Evolutionary conservation across 2,329 filamentous ascomycete species (phyloP).

Genomic region (Ceratocystis huliohia): DNA sequence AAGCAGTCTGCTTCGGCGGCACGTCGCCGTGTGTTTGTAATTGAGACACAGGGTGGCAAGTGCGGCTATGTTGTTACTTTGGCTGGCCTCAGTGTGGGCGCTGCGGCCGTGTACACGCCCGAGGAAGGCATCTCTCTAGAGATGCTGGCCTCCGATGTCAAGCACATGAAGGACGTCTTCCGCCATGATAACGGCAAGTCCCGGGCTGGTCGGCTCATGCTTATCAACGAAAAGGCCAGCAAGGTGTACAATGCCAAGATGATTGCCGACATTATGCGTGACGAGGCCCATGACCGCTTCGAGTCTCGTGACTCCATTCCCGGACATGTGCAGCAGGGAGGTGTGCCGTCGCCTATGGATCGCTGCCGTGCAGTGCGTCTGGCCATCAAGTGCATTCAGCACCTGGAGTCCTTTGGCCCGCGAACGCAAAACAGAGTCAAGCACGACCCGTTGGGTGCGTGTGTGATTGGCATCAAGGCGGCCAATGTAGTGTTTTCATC

Average conservation of each 20-base stretch:
- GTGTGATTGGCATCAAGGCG: constrained; percentile 86
- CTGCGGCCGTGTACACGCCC: constrained; percentile 86
- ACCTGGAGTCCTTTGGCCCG: constrained; percentile 66
- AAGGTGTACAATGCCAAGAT: constrained; percentile 83
- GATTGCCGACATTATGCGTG: constrained; percentile 88
- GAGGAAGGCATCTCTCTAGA: constrained; percentile 91
- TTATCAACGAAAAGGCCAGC: constrained; percentile 93
- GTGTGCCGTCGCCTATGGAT: constrained; percentile 90
- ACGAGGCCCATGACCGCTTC: constrained; percentile 83
- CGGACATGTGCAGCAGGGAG: constrained; percentile 88
- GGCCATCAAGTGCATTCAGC: constrained; percentile 87
- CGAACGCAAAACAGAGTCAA: constrained; percentile 55
- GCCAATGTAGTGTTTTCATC: constrained; percentile 78
- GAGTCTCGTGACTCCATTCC: constrained; percentile 85
- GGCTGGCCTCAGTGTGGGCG: constrained; percentile 81
- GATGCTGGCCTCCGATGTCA: constrained; percentile 84
- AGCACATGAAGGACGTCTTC: constrained; percentile 77
- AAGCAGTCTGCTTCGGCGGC: constrained; percentile 93
- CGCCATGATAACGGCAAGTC: constrained; percentile 73
- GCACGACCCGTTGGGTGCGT: constrained; percentile 57
- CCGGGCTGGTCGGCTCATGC: constrained; percentile 80
- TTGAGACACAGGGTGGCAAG: constrained; percentile 91
- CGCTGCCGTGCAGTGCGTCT: constrained; percentile 82
- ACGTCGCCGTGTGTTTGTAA: constrained; percentile 86
- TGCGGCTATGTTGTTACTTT: constrained; percentile 90